phyloP scores from a whole-genome alignment of 305 asterid genomes.

The Rubia tinctorum region DNA sequence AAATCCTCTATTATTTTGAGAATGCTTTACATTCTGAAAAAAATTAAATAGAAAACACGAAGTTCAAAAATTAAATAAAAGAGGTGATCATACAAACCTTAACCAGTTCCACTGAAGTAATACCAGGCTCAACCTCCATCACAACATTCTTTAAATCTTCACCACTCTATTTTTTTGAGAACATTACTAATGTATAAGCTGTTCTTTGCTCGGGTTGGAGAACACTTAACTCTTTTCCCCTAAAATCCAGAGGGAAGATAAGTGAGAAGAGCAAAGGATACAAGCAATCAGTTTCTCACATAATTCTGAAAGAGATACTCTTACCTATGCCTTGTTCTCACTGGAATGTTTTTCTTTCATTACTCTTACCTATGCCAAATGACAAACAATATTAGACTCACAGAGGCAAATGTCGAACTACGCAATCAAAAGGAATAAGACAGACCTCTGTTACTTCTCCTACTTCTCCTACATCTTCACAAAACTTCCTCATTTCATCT shows the following conservation, averaged over 20 bases:
- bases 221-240: slow-evolving; percentile 71
- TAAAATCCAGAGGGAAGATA: slow-evolving; percentile 16
- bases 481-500: not conserved
- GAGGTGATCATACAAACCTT: slow-evolving; percentile 24
- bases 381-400: slow-evolving; percentile 11
- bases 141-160: slow-evolving; percentile 69
- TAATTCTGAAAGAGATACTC: too few relatives aligned
- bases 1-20: slow-evolving; percentile 54
- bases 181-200: slow-evolving; percentile 74
- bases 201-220: slow-evolving; percentile 84
- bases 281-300: slow-evolving; percentile 1
- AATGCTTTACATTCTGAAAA: slow-evolving; percentile 63
- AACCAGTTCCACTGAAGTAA: slow-evolving; percentile 59
- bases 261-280: not conserved
- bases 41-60: not conserved
- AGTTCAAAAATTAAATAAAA: not conserved
- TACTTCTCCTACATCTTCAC: not conserved
- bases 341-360: slow-evolving; percentile 75
- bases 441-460: slow-evolving; percentile 57
- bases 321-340: too few relatives aligned
- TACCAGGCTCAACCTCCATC: slow-evolving; percentile 80
- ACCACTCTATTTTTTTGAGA: slow-evolving; percentile 75
- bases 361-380: slow-evolving; percentile 65
- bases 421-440: slow-evolving; percentile 3
- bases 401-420: not conserved